Base-by-base conservation (phyloP, 805 yeast genomes). In the Kuraishia molischiana region DNA sequence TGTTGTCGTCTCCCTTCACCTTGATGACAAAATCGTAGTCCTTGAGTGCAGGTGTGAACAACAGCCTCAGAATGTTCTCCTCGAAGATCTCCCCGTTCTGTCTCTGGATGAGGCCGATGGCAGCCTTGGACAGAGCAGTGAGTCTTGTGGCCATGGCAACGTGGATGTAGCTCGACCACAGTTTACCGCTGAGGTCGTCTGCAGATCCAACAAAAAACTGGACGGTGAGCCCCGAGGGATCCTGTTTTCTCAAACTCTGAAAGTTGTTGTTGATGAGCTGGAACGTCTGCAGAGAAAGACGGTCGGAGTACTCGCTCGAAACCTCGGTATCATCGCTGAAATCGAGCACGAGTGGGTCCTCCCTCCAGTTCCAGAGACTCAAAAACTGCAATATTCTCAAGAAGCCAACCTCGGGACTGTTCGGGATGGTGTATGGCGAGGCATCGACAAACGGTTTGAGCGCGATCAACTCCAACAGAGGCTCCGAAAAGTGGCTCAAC, bases 351-450 rank as follows among this genome's bases (percentile, higher is more conserved):
- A 92, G 61, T 1, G 95, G 82, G 34, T 81, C 86, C 44, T 84
- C 94, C 49, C 75, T 81, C 98, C 98, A 92, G 56, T 92, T 87
- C 98, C 98, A 92, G 32, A 60, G 61, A 19, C 95, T 70, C 33
- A 92, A 56, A 49, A 81, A 84, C 34, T 73, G 64, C 29, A 92
- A 54, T 10, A 79, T 71, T 41, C 92, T 78, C 41, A 85, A 62
- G 53, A 92, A 86, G 4, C 95, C 98, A 39, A 81, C 71, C 44
- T 77, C 79, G 6, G 81, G 77, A 39, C 90, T 78, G 20, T 80
- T 74, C 3, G 98, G 97, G 2, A 76, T 70, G 1, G 76, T 68
- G 60, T 72, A 89, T n/a, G 97, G 95, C 0, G 84, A 78, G 6
- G 89, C 79, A 52, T 87, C 94, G 34, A 86, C 81, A 61, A 90